phyloP scores from a whole-genome alignment of 441 rosid genomes.

The Mallotus repandus region DNA sequence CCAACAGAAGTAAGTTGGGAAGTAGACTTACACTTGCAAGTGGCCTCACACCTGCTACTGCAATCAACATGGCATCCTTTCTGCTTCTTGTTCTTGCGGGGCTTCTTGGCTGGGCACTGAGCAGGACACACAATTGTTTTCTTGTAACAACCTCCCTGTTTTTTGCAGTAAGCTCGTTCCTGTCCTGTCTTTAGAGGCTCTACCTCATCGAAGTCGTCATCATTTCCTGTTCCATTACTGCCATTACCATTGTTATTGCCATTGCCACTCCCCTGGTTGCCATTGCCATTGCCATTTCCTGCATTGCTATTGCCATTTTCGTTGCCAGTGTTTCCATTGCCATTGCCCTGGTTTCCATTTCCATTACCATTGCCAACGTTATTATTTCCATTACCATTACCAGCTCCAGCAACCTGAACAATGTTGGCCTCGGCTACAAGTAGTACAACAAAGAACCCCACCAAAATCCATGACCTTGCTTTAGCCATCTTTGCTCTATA shows the following conservation, averaged over 20 bases:
- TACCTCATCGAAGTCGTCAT: conserved; percentile 33
- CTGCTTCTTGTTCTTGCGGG: conserved; percentile 50
- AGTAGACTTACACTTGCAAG: conserved; percentile 65
- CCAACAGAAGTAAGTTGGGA: not conserved
- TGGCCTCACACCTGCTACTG: conserved; percentile 72
- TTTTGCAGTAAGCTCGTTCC: conserved; percentile 53
- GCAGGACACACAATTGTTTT: conserved; percentile 65
- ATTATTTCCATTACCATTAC: not conserved
- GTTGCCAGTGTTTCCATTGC: not conserved
- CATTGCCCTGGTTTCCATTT: conserved; percentile 1
- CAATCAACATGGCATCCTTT: conserved; percentile 73
- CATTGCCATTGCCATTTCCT: not conserved
- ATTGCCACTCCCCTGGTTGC: not conserved
- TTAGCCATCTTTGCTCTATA: conserved; percentile 32
- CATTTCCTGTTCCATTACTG: not conserved
- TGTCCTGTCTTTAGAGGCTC: conserved; percentile 35
- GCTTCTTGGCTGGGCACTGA: conserved; percentile 72
- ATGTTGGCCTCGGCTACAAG: conserved; percentile 36
- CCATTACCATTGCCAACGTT: conserved; percentile 9
- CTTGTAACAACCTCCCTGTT: conserved; percentile 37
- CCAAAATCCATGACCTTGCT: conserved; percentile 38
- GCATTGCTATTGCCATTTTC: not conserved
- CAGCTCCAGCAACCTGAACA: conserved; percentile 23
- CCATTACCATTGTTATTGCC: not conserved
- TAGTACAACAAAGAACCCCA: conserved; percentile 37